phyloP scores from a whole-genome alignment of 2,329 filamentous ascomycete species.

The Endothia cerciana region DNA sequence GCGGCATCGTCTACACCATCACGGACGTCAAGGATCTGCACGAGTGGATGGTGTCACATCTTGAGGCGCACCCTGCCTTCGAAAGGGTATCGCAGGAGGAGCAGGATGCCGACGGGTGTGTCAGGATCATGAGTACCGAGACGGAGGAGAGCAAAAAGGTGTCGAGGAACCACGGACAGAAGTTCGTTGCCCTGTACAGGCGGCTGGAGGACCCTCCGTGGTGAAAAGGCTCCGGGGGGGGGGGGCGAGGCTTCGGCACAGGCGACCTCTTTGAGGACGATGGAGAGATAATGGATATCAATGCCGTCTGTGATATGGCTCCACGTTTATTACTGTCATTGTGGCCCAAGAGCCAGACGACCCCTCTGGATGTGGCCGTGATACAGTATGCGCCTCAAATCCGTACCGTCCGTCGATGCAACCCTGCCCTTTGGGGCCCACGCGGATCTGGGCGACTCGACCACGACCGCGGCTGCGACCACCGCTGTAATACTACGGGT shows the following conservation, averaged over 20 bases:
- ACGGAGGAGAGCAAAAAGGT: constrained; percentile 99
- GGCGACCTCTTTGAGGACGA: too few species aligned
- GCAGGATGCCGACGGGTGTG: constrained; percentile 70
- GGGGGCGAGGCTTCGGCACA: neutral
- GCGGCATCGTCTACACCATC: constrained; percentile 91
- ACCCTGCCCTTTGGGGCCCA: neutral
- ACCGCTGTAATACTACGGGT: neutral
- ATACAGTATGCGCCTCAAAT: neutral
- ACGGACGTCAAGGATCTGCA: constrained; percentile 96
- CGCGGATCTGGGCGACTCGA: neutral
- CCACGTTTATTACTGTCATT: neutral
- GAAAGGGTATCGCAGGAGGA: constrained; percentile 73
- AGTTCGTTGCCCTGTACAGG: constrained; percentile 88
- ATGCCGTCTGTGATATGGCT: neutral
- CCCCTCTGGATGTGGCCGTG: neutral
- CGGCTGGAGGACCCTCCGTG: constrained; percentile 80
- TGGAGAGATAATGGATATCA: neutral
- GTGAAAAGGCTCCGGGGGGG: constrained; percentile 57
- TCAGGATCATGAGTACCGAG: constrained; percentile 75
- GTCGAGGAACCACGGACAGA: constrained; percentile 82
- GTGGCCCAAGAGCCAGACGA: neutral
- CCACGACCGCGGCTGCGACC: neutral
- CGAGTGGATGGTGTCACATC: constrained; percentile 88
- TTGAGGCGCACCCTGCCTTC: constrained; percentile 78
- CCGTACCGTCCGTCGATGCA: neutral